Base-by-base conservation (phyloP, 805 yeast genomes). In the Candida insectorum region DNA sequence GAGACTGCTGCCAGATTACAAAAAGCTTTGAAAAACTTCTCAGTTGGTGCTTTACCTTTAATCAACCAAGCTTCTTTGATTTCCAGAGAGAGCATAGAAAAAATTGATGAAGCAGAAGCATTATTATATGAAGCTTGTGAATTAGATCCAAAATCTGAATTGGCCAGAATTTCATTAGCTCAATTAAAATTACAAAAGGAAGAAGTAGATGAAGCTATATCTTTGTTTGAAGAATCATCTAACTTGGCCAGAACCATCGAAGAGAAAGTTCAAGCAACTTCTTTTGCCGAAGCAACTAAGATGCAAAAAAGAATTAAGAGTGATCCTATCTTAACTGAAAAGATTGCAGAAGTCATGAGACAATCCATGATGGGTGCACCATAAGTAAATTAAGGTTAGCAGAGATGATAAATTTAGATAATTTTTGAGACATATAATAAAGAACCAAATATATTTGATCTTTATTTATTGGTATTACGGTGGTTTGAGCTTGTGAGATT, bases 251-350 rank as follows among this genome's bases (percentile, higher is more conserved):
- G 97, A 74, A 75, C 85, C 31, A 71, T 77, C 32, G 87, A 82
- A 40, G 97, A 91, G 66, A 84, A 86, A 67, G 71, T 84, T 35
- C 96, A 87, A 67, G 93, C 96, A 36, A 80, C 87, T 43, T 81
- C 93, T 13, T 84, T 85, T 50, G 89, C 91, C 40, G 96, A 87
- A 65, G 96, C 97, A 44, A 79, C 96, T 31, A 85, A 84, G 60
- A 78, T 88, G 66, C 98, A 93, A 71, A 65, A 79, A 54, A 78
- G 81, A 54, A 77, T 93, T 49, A 79, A 73, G 62, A 62, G 71
- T 33, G 93, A 84, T 54, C 85, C 86, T 26, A 61, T 71, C 16
- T 70, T 83, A 55, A 71, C 76, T 48, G 64, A 65, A 23, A 81
- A 79, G 61, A 75, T 84, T 44, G 71, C 72, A 41, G 84, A 80